Conservation (phyloP, 192 early-diverging fungal species). For the Podila minutissima region DNA sequence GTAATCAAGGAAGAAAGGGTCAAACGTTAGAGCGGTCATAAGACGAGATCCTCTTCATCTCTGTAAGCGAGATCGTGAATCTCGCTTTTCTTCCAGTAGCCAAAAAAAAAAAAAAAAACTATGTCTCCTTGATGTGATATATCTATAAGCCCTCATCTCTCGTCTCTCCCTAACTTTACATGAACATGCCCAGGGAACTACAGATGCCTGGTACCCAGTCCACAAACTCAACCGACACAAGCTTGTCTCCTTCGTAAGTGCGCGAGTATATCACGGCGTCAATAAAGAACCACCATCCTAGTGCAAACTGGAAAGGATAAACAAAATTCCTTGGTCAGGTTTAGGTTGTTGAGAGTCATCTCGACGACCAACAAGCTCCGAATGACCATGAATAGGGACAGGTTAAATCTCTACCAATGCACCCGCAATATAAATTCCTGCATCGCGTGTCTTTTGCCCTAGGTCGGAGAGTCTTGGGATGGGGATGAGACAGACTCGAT, state of each 20-base stretch:
- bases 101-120: neutral
- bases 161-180: constrained; percentile 50
- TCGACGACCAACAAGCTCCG: neutral
- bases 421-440: constrained; percentile 51
- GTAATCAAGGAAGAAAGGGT: neutral
- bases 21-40: neutral
- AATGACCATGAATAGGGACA: neutral
- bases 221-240: constrained; percentile 58
- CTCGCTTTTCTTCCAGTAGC: neutral
- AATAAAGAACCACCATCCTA: constrained; percentile 74
- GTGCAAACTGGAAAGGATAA: constrained; percentile 53
- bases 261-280: constrained; percentile 61
- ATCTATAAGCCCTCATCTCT: too few species aligned
- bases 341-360: neutral
- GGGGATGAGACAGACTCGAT: constrained; percentile 48
- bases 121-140: neutral
- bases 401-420: constrained; percentile 33
- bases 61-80: too few species aligned
- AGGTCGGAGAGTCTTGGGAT: constrained; percentile 46
- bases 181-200: constrained; percentile 65
- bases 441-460: constrained; percentile 50
- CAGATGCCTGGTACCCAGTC: constrained; percentile 70
- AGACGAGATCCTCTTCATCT: too few species aligned
- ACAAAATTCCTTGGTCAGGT: neutral
- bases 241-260: constrained; percentile 16